Evolutionary conservation across 176 grass and related monocot genomes (phyloP), one percentile per base, ranked within the genome.

Genomic region (Poa annua): DNA sequence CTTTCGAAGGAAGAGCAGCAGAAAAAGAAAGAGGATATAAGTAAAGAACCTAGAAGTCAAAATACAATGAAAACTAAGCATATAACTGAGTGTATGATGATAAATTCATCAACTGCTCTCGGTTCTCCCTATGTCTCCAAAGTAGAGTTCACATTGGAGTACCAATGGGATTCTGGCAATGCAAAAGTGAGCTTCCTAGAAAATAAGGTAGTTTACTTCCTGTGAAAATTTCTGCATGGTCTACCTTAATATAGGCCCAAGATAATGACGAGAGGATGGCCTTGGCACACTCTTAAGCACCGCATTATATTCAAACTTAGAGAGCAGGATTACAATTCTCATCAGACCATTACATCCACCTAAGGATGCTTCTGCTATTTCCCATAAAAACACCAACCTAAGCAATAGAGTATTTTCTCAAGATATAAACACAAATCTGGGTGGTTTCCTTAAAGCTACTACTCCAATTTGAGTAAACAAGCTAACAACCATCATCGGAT

Each of bases 1-100:
- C 94, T 97, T 86, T 71, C 55, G 16, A 78, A 77, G 53, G 38
- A 83, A 25, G 80, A 65, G 19, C 79, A 71, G 26, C 11, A 3
- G 13, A 24, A 84, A 84, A 35, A 66, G 26, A 60, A 47, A 79
- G 19, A 82, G 14, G 55, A 63, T 71, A 29, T 85, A 80, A 80
- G 74, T 76, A 66, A 66, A 15, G 70, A 34, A 75, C 29, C 78
- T 20, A 20, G 53, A 88, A 86, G 24, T 71, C 63, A 53, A 87
- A 59, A 59, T 7, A 1, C 8, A 42, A 42, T 8, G 41, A 42
- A 42, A 42, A 42, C 41, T 42, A 42, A 42, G 8, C 41, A 42
- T 42, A 42, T 42, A 9, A 42, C 33, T 51, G 15, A 60, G 19
- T 19, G 77, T 79, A 62, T 13, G 57, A 74, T 60, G 21, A 33